These are phyloP conservation scores for Suillus spraguei DNA, from an alignment of 768 basidiomycete genomes.

Conservation along the genomic window DNA sequence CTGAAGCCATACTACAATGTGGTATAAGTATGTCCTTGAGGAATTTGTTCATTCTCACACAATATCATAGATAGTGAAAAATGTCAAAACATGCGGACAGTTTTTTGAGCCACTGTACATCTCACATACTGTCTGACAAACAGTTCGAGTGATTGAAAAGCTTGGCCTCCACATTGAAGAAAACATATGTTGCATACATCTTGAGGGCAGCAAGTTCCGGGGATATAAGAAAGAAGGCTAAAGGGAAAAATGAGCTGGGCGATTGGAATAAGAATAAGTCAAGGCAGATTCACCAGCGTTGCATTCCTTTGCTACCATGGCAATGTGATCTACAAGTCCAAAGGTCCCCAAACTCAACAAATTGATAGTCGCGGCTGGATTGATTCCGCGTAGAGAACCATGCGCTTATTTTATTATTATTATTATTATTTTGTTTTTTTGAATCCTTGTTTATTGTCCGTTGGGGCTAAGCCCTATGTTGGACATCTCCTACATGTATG, in stretches of 20 bases:
- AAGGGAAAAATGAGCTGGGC: not conserved
- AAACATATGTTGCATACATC: not conserved
- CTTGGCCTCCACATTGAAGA: not conserved
- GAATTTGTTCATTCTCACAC: too few relatives aligned
- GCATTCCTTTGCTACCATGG: not conserved
- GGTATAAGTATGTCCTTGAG: too few relatives aligned
- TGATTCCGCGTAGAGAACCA: not conserved
- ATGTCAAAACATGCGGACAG: too few relatives aligned
- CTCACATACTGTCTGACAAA: not conserved
- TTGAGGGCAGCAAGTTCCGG: too few relatives aligned
- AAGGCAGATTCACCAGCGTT: not conserved
- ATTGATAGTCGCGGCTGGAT: not conserved
- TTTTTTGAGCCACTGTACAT: too few relatives aligned
- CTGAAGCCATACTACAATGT: too few relatives aligned
- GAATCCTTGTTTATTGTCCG: too few relatives aligned
- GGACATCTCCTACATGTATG: too few relatives aligned
- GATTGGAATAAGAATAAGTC: not conserved
- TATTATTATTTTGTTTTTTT: too few relatives aligned
- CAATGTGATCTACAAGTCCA: not conserved
- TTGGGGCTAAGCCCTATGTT: too few relatives aligned
- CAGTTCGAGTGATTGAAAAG: not conserved
- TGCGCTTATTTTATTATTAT: not conserved
- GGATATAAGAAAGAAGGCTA: not conserved
- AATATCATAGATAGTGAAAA: too few relatives aligned
- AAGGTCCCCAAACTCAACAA: not conserved